phyloP scores from a whole-genome alignment of 345 rosid genomes.

The Populus tremula region DNA sequence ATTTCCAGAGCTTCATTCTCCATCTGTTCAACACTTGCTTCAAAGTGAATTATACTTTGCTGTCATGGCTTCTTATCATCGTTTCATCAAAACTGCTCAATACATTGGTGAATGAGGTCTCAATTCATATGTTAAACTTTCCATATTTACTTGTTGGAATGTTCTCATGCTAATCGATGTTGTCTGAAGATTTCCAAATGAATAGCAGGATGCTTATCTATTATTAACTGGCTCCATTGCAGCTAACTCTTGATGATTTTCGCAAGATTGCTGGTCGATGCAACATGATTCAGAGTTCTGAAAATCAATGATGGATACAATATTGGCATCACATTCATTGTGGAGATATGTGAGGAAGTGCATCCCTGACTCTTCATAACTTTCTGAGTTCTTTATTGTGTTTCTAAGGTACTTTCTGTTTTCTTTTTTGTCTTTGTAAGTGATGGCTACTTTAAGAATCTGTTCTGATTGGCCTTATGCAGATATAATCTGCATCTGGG shows the following conservation, averaged over 20 bases:
- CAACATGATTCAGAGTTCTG: conserved; percentile 47
- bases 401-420: too few species aligned
- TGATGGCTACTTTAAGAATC: too few species aligned
- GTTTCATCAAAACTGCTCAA: not conserved
- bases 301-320: not conserved
- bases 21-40: not conserved
- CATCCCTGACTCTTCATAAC: not conserved
- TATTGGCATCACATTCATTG: not conserved
- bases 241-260: conserved; percentile 73
- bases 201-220: not conserved
- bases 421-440: too few species aligned
- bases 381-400: not conserved
- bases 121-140: not conserved
- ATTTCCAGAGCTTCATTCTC: not conserved
- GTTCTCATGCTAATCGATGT: not conserved
- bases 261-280: conserved; percentile 54
- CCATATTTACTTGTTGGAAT: not conserved
- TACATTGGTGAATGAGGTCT: not conserved
- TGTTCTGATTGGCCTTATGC: too few species aligned
- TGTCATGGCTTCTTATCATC: not conserved
- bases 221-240: conserved; percentile 16
- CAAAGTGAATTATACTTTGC: not conserved
- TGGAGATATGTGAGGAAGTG: conserved; percentile 9
- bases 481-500: too few species aligned
- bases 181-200: not conserved